Base-by-base conservation (phyloP, 2,329 filamentous ascomycete species). In the Diaporthe longicolla region DNA sequence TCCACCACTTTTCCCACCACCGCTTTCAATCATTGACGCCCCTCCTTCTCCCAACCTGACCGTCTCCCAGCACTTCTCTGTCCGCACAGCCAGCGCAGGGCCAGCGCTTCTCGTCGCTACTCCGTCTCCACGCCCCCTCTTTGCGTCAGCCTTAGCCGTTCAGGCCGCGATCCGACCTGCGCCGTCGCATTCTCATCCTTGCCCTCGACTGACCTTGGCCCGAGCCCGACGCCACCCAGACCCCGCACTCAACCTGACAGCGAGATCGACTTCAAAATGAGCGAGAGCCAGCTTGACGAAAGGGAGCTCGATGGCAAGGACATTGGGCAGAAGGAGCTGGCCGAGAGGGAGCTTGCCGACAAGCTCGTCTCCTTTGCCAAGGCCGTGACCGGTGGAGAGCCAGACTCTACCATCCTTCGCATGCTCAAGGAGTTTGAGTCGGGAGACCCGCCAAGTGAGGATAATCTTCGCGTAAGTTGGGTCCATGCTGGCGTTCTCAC, bases 371-470 rank as follows among this genome's bases (percentile, higher is more conserved):
- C 94, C 57, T 87, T 88, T 61, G 91, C 92, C 73, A 94, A 94
- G 80, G 70, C 70, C 11, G 70, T 71, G 45, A 63, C 57, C 10
- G 48, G 48, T 7, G 32, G 57, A n/a, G 94, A 97, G 80, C 91
- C 95, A 6, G 81, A 94, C 35, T 84, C 92, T 54, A 93, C 90
- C 75, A 89, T 97, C 68, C 86, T 97, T 72, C 87, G 89, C 70
- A 88, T 98, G 76, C 87, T 99, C 70, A 92, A 93, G 79, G 90
- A 92, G 68, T 88, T 98, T 52, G 94, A 96, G 85, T 92, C 92
- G 79, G 93, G 94, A 76, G 92, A 96, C 48, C 89, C 90, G 61
- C 94, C 95, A 13, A 97, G 94, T 3, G 97, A 99, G 84, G 95
- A 98, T 78, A 90, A 98, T 78, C 87, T 99, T 77, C 92, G 96